Evolutionary conservation across 2,329 filamentous ascomycete species (phyloP).

Genomic region (Sporothrix brunneoviolacea): DNA sequence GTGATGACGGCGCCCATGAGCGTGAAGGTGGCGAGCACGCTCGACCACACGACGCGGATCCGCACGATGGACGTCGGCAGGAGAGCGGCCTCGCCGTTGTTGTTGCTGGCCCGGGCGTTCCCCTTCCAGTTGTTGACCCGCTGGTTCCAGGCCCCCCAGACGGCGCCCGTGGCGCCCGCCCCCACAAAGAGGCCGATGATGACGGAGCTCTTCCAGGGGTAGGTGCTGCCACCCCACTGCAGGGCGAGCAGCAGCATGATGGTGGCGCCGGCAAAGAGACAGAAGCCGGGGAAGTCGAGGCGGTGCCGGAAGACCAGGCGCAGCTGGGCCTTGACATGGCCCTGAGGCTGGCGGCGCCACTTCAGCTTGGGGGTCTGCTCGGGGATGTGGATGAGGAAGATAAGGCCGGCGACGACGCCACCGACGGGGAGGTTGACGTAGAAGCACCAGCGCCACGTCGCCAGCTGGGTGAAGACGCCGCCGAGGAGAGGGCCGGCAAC

Average conservation of each 20-base stretch:
- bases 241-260: conserved; percentile 38
- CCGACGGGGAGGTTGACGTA: conserved; percentile 40
- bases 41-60: conserved; percentile 19
- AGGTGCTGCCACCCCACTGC: conserved; percentile 34
- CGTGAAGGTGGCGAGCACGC: conserved; percentile 18
- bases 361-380: conserved; percentile 28
- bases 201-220: conserved; percentile 31
- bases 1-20: conserved; percentile 21
- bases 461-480: conserved; percentile 31
- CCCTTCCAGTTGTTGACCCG: neutral
- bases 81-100: conserved; percentile 22
- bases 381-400: conserved; percentile 29
- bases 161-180: conserved; percentile 16
- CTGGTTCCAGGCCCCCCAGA: neutral
- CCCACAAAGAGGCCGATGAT: conserved; percentile 38
- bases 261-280: conserved; percentile 33
- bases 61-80: conserved; percentile 22
- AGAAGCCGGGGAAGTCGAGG: conserved; percentile 37
- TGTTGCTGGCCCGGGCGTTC: conserved; percentile 7
- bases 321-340: conserved; percentile 20
- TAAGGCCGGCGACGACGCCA: conserved; percentile 26
- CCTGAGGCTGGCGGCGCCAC: conserved; percentile 22
- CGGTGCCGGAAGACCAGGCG: conserved; percentile 15
- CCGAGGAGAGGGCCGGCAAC: conserved; percentile 40
- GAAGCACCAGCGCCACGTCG: conserved; percentile 40